These are phyloP conservation scores for Mycosphaerella sp. DNA, from an alignment of 2,329 filamentous ascomycete genomes.

Conservation along the genomic window DNA sequence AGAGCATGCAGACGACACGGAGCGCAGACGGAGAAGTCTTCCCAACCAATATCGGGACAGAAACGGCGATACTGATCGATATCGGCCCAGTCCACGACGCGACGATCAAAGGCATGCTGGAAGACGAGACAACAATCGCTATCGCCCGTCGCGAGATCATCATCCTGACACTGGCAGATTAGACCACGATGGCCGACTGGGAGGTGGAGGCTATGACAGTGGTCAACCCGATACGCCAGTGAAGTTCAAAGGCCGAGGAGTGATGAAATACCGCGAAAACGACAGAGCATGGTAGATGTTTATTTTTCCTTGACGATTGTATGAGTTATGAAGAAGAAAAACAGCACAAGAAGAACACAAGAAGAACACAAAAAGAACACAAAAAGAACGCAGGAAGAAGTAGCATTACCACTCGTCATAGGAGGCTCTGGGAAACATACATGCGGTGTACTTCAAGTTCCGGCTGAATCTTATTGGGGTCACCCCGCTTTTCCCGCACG, in stretches of 20 bases:
- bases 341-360: too few relatives aligned
- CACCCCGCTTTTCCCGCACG: not conserved
- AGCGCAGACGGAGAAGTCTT: conserved; percentile 34
- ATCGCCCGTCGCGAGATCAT: conserved; percentile 22
- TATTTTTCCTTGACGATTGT: not conserved
- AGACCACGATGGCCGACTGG: conserved; percentile 18
- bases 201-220: conserved; percentile 15
- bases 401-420: too few relatives aligned
- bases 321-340: not conserved
- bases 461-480: not conserved
- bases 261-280: conserved; percentile 36
- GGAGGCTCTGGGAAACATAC: too few relatives aligned
- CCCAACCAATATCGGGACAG: conserved; percentile 33
- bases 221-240: conserved; percentile 31
- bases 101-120: conserved; percentile 22
- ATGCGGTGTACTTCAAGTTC: not conserved
- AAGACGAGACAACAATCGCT: conserved; percentile 22
- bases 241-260: conserved; percentile 38
- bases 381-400: too few relatives aligned
- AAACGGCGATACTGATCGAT: conserved; percentile 23
- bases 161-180: conserved; percentile 36
- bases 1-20: conserved; percentile 18
- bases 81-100: conserved; percentile 28
- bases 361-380: too few relatives aligned
- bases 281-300: conserved; percentile 15